phyloP scores from a whole-genome alignment of 2,329 filamentous ascomycete genomes.

The Zarea fungicola region DNA sequence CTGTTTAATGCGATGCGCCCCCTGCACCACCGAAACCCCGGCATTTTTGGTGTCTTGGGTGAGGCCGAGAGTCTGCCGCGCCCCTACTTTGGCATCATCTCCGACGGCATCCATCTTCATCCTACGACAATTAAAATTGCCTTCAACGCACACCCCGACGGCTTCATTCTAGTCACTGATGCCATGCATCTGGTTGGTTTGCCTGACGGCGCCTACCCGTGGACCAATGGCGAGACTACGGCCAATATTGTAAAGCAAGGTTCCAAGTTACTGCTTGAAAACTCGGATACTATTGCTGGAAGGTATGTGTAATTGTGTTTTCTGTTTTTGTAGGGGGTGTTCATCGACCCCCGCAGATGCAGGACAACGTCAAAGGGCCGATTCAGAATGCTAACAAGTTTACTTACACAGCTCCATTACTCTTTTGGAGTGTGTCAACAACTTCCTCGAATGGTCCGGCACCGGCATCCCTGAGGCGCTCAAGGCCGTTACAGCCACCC shows the following conservation, averaged over 20 bases:
- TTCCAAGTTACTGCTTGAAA: constrained; percentile 67
- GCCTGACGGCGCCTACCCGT: constrained; percentile 77
- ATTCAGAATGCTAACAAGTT: constrained; percentile 2
- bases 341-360: background rate
- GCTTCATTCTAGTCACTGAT: constrained; percentile 86
- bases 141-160: constrained; percentile 77
- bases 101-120: constrained; percentile 86
- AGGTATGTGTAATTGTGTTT: constrained; percentile 45
- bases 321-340: background rate
- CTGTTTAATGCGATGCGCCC: constrained; percentile 93
- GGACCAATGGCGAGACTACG: constrained; percentile 66
- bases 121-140: constrained; percentile 86
- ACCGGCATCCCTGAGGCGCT: constrained; percentile 63
- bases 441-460: constrained; percentile 72
- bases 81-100: constrained; percentile 84
- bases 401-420: constrained; percentile 53
- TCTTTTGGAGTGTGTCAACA: constrained; percentile 76
- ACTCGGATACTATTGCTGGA: constrained; percentile 72
- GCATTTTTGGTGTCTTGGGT: constrained; percentile 81
- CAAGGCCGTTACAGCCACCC: constrained; percentile 68
- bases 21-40: constrained; percentile 84
- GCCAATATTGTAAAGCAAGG: constrained; percentile 65
- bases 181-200: constrained; percentile 84
- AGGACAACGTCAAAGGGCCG: background rate
- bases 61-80: constrained; percentile 51